A percentile compares a stretch with the other conserved stretches of the same genome.
Evolutionary conservation across 2,329 filamentous ascomycete genomes (phyloP).

Genomic region (Neonectria faginata): DNA sequence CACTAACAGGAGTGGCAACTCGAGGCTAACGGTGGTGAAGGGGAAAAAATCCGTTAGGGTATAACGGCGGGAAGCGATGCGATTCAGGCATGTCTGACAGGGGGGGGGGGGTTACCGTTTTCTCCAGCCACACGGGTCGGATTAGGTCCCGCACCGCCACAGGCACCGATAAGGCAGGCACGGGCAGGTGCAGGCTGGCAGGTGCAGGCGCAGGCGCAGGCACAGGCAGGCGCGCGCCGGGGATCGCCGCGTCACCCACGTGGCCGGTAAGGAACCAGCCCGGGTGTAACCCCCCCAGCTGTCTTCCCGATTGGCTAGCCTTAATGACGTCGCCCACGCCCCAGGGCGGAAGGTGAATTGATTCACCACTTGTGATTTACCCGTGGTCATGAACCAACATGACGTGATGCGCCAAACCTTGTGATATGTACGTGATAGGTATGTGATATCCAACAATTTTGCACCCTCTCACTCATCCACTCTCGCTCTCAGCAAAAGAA

Average conservation of each 20-base stretch:
- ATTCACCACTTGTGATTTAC: slow-evolving; percentile 2
- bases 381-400: background rate
- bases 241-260: slow-evolving; percentile 28
- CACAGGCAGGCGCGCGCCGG: slow-evolving; percentile 5
- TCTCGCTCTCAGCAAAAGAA: background rate
- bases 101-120: slow-evolving; percentile 7
- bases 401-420: slow-evolving; percentile 2
- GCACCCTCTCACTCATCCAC: background rate
- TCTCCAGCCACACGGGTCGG: background rate
- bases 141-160: slow-evolving; percentile 1
- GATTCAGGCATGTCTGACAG: slow-evolving; percentile 16
- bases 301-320: slow-evolving; percentile 42
- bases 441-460: background rate
- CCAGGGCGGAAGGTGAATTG: background rate
- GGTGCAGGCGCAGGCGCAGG: background rate
- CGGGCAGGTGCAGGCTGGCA: background rate
- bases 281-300: slow-evolving; percentile 16
- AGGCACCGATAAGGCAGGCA: slow-evolving; percentile 2
- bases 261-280: slow-evolving; percentile 23
- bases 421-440: background rate
- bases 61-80: slow-evolving; percentile 6
- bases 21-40: background rate
- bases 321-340: slow-evolving; percentile 21
- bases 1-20: slow-evolving; percentile 17
- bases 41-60: background rate